A percentile compares a stretch with the other conserved stretches of the same genome.
These are phyloP conservation scores for Bipolaris gigantea DNA, from an alignment of 2,329 filamentous ascomycete genomes.

Conservation along the genomic window DNA sequence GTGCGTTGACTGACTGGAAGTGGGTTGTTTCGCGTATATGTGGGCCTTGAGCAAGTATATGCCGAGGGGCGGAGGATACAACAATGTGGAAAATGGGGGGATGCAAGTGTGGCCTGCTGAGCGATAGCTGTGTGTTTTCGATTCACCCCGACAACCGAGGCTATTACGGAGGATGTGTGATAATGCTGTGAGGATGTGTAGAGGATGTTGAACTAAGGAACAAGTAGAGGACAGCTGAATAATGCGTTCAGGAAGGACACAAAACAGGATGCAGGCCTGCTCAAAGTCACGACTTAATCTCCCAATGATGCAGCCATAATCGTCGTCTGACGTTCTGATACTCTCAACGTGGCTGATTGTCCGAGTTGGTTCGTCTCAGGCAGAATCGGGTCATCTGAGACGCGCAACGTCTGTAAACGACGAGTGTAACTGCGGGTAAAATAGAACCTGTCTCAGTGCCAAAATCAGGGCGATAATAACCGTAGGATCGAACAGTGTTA, in stretches of 20 bases:
- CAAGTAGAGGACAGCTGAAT: constrained; percentile 1
- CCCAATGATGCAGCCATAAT: constrained; percentile 11
- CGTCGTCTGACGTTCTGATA: constrained; percentile 17
- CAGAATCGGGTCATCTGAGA: constrained; percentile 24
- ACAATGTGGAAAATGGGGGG: neutral
- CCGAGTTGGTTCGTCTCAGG: constrained; percentile 11
- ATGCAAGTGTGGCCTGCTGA: neutral
- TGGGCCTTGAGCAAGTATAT: constrained; percentile 3
- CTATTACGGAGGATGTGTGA: neutral
- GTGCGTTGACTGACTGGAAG: constrained; percentile 20
- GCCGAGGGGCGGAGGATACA: constrained; percentile 8
- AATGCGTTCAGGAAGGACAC: constrained; percentile 14
- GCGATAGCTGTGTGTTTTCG: neutral
- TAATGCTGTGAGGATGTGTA: constrained; percentile 11
- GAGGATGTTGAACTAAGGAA: constrained; percentile 2
- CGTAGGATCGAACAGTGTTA: neutral
- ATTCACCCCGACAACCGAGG: constrained; percentile 6
- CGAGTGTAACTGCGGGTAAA: constrained; percentile 22
- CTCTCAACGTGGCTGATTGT: constrained; percentile 28
- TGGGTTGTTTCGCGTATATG: constrained; percentile 26
- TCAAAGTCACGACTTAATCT: neutral
- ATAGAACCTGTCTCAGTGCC: constrained; percentile 14
- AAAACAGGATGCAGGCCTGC: constrained; percentile 8
- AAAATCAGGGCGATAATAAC: neutral
- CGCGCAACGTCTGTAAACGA: constrained; percentile 26